Conservation (phyloP, 2,329 filamentous ascomycete genomes). For the Diaporthe sp. region DNA sequence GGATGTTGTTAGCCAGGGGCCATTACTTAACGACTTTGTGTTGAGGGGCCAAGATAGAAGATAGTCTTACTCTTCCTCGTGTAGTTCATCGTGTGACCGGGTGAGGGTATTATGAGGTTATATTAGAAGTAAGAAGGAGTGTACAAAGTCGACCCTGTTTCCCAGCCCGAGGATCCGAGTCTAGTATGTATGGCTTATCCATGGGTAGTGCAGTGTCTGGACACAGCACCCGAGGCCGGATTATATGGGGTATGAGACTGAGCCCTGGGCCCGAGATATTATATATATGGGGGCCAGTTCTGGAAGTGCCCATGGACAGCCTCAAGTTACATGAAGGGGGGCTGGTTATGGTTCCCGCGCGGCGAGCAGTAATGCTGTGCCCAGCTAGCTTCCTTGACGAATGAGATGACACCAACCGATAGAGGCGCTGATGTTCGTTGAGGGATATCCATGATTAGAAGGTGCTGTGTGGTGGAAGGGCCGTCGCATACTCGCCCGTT, state of each 20-base stretch:
- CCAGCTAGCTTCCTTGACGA: neutral
- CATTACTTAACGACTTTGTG: neutral
- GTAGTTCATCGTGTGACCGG: conserved; percentile 49
- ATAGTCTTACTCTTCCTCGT: conserved; percentile 52
- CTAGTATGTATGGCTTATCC: neutral
- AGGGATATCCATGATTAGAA: neutral
- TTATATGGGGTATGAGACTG: neutral
- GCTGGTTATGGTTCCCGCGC: conserved; percentile 17
- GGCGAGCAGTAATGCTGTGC: neutral
- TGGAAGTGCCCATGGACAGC: conserved; percentile 5
- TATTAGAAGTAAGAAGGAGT: neutral
- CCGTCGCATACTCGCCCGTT: neutral
- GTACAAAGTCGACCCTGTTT: neutral
- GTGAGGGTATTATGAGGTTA: neutral
- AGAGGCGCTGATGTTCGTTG: neutral
- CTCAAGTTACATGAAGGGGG: neutral
- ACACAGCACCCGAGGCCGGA: neutral
- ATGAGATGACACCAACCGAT: neutral
- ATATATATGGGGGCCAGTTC: conserved; percentile 4
- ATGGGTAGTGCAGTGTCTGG: neutral
- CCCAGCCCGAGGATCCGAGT: neutral
- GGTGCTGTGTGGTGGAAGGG: neutral
- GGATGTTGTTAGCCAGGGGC: conserved; percentile 40
- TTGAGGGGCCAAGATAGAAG: conserved; percentile 27
- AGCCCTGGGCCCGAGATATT: neutral